Evolutionary conservation across 768 basidiomycete species (phyloP), one percentile per base, ranked within the genome.

Genomic region (Cystofilobasidium bisporidii): DNA sequence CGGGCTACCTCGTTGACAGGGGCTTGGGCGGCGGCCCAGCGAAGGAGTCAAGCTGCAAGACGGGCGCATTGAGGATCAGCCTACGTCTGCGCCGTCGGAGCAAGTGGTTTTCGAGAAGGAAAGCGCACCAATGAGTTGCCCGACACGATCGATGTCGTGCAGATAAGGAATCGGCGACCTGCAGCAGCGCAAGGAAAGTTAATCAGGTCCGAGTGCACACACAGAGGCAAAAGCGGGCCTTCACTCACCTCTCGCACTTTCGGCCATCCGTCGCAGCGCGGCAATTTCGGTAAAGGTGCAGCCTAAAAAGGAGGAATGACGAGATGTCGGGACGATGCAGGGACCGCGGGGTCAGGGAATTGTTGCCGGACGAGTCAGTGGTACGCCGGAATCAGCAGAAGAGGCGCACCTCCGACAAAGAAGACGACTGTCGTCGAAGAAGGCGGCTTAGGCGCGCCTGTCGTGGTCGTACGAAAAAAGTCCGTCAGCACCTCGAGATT

Each of bases 231-330:
- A 57, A 8, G 8, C 18, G 28, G 2, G 12, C 17, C 53, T 74
- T 77, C 32, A 73, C 62, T 60, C 20, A 85, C 91, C 93, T 81
- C 82, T 83, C 71, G 87, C 87, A 76, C 91, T 91, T 72, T 86
- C 83, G 65, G 85, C 83, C 73, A 94, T 87, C 91, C 91, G 96
- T 75, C 96, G 82, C 71, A 99, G 76, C 9, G 94, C 94, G 43
- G 96, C 87, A 68, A 98, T 91, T 79, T 98, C 96, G 12, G 94
- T 94, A 73, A 89, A 96, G 17, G 96, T 99, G 76, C 92, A 92
- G 5, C 94, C 60, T 61, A 30, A 8, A 14, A 28, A 26, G n/a
- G 4, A n/a, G n/a, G 28, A 2, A 56, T 11, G 53, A 5, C 1
- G 53, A 10, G 53, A 56, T 3, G 30, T 2, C 28, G 22, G 28